Evolutionary conservation across 2,329 filamentous ascomycete genomes (phyloP).

Genomic region (Pseudogymnoascus sp.): DNA sequence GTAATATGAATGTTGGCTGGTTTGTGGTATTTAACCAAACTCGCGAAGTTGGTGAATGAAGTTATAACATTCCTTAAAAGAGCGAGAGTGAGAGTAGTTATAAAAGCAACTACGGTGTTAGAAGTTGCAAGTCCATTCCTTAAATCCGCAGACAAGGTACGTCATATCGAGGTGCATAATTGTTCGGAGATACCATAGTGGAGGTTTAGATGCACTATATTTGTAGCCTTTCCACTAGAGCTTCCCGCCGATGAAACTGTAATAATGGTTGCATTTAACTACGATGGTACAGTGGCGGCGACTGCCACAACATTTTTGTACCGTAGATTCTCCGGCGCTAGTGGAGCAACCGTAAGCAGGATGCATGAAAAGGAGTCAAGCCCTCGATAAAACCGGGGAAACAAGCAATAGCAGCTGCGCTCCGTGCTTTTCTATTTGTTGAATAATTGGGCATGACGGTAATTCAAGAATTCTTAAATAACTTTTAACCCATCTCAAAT

Average conservation of each 20-base stretch:
- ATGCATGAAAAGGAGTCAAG: background rate
- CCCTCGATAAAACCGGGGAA: background rate
- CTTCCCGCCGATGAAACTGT: background rate
- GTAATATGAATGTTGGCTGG: background rate
- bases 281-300: background rate
- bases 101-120: background rate
- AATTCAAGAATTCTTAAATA: background rate
- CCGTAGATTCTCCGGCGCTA: background rate
- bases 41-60: background rate
- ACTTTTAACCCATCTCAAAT: too few species aligned
- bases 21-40: background rate
- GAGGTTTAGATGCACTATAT: background rate
- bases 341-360: background rate
- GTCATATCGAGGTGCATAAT: background rate
- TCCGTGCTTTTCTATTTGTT: background rate
- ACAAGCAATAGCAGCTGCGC: background rate
- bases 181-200: background rate
- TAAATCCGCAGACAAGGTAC: background rate
- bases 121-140: background rate
- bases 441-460: background rate
- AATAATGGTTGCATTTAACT: background rate
- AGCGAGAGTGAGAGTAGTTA: background rate
- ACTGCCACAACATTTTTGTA: background rate
- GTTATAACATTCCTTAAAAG: background rate
- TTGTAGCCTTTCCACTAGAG: background rate